Evolutionary conservation across 495 filamentous ascomycete species (phyloP).

Genomic region (Podospora pseudocomata): DNA sequence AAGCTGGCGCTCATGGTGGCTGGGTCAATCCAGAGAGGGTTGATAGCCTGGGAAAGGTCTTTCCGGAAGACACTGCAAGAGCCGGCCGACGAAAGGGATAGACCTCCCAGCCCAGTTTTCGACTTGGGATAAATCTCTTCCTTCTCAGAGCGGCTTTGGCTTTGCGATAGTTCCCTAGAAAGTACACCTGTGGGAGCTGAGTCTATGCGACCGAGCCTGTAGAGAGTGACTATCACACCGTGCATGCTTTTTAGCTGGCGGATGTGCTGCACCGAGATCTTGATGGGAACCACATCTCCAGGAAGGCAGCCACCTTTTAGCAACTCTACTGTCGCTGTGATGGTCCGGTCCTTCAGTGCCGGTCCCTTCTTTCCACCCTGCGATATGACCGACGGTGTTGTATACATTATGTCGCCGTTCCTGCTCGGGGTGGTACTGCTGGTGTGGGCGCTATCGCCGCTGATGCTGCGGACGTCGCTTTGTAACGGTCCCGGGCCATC

Average conservation of each 20-base stretch:
- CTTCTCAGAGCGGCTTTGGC: constrained; percentile 60
- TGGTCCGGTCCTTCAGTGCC: constrained; percentile 56
- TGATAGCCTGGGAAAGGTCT: constrained; percentile 82
- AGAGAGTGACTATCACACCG: constrained; percentile 89
- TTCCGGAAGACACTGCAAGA: constrained; percentile 88
- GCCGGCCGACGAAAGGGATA: constrained; percentile 76
- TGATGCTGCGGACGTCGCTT: constrained; percentile 46
- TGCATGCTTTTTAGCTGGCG: constrained; percentile 84
- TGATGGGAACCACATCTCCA: constrained; percentile 77
- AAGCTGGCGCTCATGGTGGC: constrained; percentile 69
- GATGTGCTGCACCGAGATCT: constrained; percentile 77
- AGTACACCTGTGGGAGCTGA: constrained; percentile 64
- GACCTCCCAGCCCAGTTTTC: constrained; percentile 67
- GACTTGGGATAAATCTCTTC: constrained; percentile 80
- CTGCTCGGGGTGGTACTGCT: constrained; percentile 40
- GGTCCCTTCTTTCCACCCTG: constrained; percentile 18
- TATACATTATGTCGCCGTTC: constrained; percentile 32
- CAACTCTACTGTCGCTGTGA: constrained; percentile 82
- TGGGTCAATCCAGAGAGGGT: constrained; percentile 82
- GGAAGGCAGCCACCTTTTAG: constrained; percentile 78
- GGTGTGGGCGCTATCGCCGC: constrained; percentile 44
- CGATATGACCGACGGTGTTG: constrained; percentile 8
- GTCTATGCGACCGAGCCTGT: constrained; percentile 88
- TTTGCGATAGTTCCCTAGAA: constrained; percentile 57
- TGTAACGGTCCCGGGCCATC: constrained; percentile 32